phyloP scores from a whole-genome alignment of 441 rosid genomes.

The Theobroma grandiflorum region DNA sequence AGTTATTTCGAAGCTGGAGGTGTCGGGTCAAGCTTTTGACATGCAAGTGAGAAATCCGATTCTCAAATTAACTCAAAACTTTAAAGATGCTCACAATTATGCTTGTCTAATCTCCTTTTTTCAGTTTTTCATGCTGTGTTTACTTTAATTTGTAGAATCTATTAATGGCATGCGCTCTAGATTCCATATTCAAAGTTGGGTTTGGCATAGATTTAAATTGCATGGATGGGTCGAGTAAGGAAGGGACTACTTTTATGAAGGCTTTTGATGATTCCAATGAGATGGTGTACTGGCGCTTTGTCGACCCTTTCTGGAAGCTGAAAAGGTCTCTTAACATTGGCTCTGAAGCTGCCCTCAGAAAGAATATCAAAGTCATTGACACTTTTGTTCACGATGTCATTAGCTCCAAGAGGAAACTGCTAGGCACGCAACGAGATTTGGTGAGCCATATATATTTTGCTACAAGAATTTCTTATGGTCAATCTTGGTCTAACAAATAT shows the following conservation, averaged over 20 bases:
- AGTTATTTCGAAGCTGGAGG: conserved; percentile 38
- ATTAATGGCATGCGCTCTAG: conserved; percentile 70
- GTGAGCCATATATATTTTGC: conserved; percentile 27
- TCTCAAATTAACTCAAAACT: background rate
- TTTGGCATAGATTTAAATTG: conserved; percentile 79
- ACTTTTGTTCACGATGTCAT: conserved; percentile 56
- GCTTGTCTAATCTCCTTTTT: background rate
- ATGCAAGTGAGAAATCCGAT: conserved; percentile 56
- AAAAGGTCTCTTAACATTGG: conserved; percentile 66
- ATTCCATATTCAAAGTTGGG: conserved; percentile 84
- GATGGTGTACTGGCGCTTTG: conserved; percentile 53
- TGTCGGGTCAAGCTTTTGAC: conserved; percentile 51
- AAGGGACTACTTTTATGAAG: conserved; percentile 58
- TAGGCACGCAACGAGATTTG: conserved; percentile 22
- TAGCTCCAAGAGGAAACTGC: conserved; percentile 48
- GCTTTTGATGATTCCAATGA: conserved; percentile 80
- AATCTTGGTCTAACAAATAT: too few relatives aligned
- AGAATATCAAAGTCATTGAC: conserved; percentile 51
- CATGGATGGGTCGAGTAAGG: conserved; percentile 60
- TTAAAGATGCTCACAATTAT: too few relatives aligned
- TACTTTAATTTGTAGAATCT: conserved; percentile 46
- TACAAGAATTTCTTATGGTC: too few relatives aligned
- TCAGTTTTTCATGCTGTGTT: background rate
- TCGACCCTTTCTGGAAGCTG: conserved; percentile 76
- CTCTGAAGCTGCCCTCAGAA: conserved; percentile 56